A percentile compares a stretch with the other conserved stretches of the same genome.
These are phyloP conservation scores for Cordyceps militaris DNA, from an alignment of 2,329 filamentous ascomycete genomes.

Conservation along the genomic window DNA sequence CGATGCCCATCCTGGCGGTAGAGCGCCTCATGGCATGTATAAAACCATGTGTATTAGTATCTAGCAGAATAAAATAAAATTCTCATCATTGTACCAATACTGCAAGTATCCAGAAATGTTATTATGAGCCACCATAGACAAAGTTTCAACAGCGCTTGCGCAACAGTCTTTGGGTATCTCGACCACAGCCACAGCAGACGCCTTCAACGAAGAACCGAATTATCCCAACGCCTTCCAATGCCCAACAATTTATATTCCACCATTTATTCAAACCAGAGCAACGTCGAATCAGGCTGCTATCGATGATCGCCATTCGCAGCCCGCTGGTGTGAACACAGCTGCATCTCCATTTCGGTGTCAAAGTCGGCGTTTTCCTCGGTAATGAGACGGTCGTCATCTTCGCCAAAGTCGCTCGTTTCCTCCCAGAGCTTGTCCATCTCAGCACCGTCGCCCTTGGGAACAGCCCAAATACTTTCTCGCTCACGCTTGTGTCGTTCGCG, in stretches of 20 bases:
- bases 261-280: neutral
- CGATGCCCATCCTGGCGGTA: constrained; percentile 2
- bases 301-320: constrained; percentile 25
- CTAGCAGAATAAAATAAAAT: constrained; percentile 10
- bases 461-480: constrained; percentile 89
- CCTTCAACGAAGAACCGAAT: constrained; percentile 8
- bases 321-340: constrained; percentile 33
- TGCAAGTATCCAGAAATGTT: neutral
- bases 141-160: neutral
- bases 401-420: constrained; percentile 76
- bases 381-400: constrained; percentile 74
- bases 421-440: constrained; percentile 83
- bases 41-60: constrained; percentile 28
- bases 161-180: constrained; percentile 8
- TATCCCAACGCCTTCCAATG: constrained; percentile 25
- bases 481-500: constrained; percentile 87
- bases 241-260: constrained; percentile 3
- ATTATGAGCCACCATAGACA: neutral
- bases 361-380: constrained; percentile 62
- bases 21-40: constrained; percentile 15
- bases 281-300: constrained; percentile 10
- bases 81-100: neutral
- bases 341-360: constrained; percentile 33
- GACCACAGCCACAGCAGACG: constrained; percentile 3
- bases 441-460: constrained; percentile 52